Percentiles rank a stretch among this genome's conserved stretches.
Evolutionary conservation across 495 filamentous ascomycete genomes (phyloP).

Genomic region (Thermochaetoides thermophila): DNA sequence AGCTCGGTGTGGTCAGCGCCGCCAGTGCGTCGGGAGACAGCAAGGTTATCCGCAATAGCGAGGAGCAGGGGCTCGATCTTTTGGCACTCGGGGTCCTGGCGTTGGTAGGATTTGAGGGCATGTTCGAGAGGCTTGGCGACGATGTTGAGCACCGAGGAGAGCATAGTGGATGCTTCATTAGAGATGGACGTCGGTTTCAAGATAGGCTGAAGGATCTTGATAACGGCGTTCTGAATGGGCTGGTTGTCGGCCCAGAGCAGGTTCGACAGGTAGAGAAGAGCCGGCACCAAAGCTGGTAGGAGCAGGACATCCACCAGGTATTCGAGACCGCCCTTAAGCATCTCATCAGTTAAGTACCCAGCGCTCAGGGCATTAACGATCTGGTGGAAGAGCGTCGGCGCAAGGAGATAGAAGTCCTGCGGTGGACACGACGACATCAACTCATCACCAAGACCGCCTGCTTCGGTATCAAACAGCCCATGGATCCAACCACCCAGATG

Average conservation of each 20-base stretch:
- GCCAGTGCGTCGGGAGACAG: slow-evolving; percentile 47
- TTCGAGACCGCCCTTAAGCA: slow-evolving; percentile 77
- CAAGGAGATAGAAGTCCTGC: slow-evolving; percentile 85
- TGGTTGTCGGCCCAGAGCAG: slow-evolving; percentile 53
- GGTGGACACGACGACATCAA: slow-evolving; percentile 84
- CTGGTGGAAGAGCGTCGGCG: slow-evolving; percentile 77
- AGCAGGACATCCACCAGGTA: slow-evolving; percentile 84
- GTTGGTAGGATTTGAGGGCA: slow-evolving; percentile 56
- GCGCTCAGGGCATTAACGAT: slow-evolving; percentile 61
- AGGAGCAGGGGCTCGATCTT: slow-evolving; percentile 60
- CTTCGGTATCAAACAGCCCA: slow-evolving; percentile 73
- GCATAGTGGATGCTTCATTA: slow-evolving; percentile 65
- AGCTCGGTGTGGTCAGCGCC: slow-evolving; percentile 57
- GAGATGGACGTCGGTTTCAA: slow-evolving; percentile 64
- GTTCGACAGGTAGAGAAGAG: slow-evolving; percentile 64
- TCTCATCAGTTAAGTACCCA: slow-evolving; percentile 57
- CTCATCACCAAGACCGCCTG: slow-evolving; percentile 60
- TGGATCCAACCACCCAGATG: slow-evolving; percentile 75
- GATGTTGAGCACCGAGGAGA: slow-evolving; percentile 69
- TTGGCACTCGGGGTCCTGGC: slow-evolving; percentile 48
- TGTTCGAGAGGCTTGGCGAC: slow-evolving; percentile 63
- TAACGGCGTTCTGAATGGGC: slow-evolving; percentile 41
- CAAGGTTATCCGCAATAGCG: slow-evolving; percentile 52
- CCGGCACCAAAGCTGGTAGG: slow-evolving; percentile 71
- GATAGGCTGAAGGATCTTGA: slow-evolving; percentile 65